A percentile compares a stretch with the other conserved stretches of the same genome.
Conservation (phyloP, 2,329 filamentous ascomycete species). For the Salinomyces thailandicus region DNA sequence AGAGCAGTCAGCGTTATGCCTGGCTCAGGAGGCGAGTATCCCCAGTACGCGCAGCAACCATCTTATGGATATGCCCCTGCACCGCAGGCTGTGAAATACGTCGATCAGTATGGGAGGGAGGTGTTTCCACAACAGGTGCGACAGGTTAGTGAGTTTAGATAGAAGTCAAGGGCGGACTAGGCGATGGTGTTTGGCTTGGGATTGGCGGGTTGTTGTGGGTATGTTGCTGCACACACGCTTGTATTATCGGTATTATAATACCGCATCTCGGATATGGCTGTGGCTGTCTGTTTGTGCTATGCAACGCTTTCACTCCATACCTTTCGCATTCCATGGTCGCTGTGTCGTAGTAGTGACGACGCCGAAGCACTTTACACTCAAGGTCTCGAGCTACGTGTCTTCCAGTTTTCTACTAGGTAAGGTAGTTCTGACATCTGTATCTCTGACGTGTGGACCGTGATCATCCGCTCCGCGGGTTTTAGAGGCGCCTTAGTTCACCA, state of each 20-base stretch:
- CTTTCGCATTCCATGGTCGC: too few relatives aligned
- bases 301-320: too few relatives aligned
- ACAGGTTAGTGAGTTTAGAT: constrained; percentile 19
- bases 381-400: too few relatives aligned
- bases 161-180: constrained; percentile 10
- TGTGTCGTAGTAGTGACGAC: too few relatives aligned
- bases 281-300: not conserved
- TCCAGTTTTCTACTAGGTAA: too few relatives aligned
- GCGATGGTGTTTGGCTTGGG: not conserved
- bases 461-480: too few relatives aligned
- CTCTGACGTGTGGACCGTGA: too few relatives aligned
- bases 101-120: constrained; percentile 31
- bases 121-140: constrained; percentile 19
- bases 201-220: not conserved
- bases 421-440: too few relatives aligned
- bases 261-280: not conserved
- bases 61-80: constrained; percentile 11
- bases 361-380: too few relatives aligned
- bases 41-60: constrained; percentile 9
- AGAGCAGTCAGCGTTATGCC: constrained; percentile 33
- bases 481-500: too few relatives aligned
- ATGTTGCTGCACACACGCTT: not conserved
- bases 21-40: constrained; percentile 14
- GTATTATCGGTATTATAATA: not conserved
- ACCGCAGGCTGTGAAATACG: constrained; percentile 25